Evolutionary conservation across 176 grass and related monocot species (phyloP).

Genomic region (Triticum turgidum): DNA sequence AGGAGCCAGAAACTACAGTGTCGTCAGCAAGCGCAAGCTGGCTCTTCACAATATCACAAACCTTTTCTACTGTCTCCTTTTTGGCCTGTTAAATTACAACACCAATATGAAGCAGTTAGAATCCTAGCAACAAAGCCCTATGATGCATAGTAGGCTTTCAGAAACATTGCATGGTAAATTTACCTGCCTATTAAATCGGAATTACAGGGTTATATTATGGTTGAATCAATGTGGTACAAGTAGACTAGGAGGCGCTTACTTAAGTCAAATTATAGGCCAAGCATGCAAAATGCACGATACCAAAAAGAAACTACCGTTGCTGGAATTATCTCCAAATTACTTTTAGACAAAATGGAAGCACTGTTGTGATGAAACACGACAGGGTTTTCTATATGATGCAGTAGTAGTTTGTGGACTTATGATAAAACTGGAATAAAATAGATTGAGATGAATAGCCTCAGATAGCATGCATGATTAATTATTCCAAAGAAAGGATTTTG

Average conservation of each 20-base stretch:
- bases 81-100: slow-evolving; percentile 51
- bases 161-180: not conserved
- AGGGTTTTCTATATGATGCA: not conserved
- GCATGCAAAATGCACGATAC: not conserved
- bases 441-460: not conserved
- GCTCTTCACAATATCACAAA: slow-evolving; percentile 63
- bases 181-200: not conserved
- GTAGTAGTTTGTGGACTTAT: not conserved
- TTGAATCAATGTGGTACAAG: not conserved
- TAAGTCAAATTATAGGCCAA: not conserved
- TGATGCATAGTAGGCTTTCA: not conserved
- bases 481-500: not conserved
- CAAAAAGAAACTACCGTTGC: not conserved
- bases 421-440: not conserved
- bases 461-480: not conserved
- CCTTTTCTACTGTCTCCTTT: slow-evolving; percentile 52
- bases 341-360: not conserved
- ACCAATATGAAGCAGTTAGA: not conserved
- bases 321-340: not conserved
- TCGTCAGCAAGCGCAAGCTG: slow-evolving; percentile 47
- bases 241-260: not conserved
- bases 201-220: not conserved
- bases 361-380: not conserved
- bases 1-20: slow-evolving; percentile 34
- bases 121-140: not conserved